A percentile compares a stretch with the other conserved stretches of the same genome.
Evolutionary conservation across 2,329 filamentous ascomycete species (phyloP).

Genomic region (Talaromyces sp.): DNA sequence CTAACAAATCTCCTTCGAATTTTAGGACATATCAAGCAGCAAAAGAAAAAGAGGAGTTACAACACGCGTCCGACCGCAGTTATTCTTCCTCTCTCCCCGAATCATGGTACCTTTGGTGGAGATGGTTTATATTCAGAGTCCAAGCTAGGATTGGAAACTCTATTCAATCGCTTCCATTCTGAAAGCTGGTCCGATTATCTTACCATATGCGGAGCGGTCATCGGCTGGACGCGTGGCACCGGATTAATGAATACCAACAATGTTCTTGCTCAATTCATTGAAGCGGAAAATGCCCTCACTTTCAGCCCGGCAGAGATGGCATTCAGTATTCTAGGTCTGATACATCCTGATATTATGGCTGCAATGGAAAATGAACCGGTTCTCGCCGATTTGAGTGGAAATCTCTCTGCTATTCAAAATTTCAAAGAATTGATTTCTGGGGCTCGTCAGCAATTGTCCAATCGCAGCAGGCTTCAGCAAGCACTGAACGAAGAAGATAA

Average conservation of each 20-base stretch:
- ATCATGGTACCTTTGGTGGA: slow-evolving; percentile 96
- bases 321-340: slow-evolving; percentile 96
- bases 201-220: slow-evolving; percentile 95
- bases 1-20: slow-evolving; percentile 92
- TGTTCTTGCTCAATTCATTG: slow-evolving; percentile 74
- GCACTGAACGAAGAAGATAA: slow-evolving; percentile 97
- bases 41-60: slow-evolving; percentile 81
- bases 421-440: slow-evolving; percentile 91
- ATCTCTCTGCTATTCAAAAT: slow-evolving; percentile 93
- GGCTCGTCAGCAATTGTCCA: slow-evolving; percentile 88
- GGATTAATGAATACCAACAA: slow-evolving; percentile 98
- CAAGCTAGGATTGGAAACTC: slow-evolving; percentile 90
- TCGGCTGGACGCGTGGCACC: slow-evolving; percentile 97
- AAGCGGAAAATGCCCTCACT: slow-evolving; percentile 90
- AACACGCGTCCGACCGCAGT: slow-evolving; percentile 93
- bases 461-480: slow-evolving; percentile 87
- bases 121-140: slow-evolving; percentile 98
- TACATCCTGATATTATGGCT: slow-evolving; percentile 90
- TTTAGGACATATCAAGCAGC: slow-evolving; percentile 80
- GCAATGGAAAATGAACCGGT: slow-evolving; percentile 93
- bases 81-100: slow-evolving; percentile 90
- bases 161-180: slow-evolving; percentile 97
- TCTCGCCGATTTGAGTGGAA: slow-evolving; percentile 94
- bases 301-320: slow-evolving; percentile 99
- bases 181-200: slow-evolving; percentile 97